phyloP scores from a whole-genome alignment of 805 yeast genomes.

The Scheffersomyces ergatensis region DNA sequence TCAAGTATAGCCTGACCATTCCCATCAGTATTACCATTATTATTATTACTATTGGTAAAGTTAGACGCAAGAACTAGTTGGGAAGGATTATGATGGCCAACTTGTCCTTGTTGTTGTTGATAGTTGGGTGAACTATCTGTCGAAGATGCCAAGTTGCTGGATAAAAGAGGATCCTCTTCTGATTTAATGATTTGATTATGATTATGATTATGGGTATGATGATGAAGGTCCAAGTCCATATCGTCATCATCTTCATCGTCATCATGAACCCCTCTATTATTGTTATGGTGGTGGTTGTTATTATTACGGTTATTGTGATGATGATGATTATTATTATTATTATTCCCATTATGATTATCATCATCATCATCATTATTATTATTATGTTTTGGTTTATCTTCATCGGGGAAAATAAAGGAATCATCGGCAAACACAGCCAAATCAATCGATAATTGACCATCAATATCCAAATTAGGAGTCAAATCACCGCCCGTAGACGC shows the following conservation, averaged over 20 bases:
- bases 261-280: background rate
- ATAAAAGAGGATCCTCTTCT: background rate
- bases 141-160: background rate
- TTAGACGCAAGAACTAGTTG: background rate
- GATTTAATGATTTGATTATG: background rate
- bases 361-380: slow-evolving; percentile 1
- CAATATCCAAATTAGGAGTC: slow-evolving; percentile 40
- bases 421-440: slow-evolving; percentile 83
- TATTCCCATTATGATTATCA: background rate
- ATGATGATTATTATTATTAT: background rate
- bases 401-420: slow-evolving; percentile 77
- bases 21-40: background rate
- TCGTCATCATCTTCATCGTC: background rate
- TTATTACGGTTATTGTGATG: slow-evolving; percentile 1
- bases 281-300: background rate
- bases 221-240: background rate
- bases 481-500: slow-evolving; percentile 28
- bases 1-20: background rate
- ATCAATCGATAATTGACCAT: slow-evolving; percentile 48
- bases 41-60: background rate
- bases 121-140: background rate
- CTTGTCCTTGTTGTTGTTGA: background rate
- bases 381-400: slow-evolving; percentile 57
- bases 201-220: slow-evolving; percentile 5
- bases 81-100: background rate